Conservation (phyloP, 768 basidiomycete species). For the Inosperma sp. region DNA sequence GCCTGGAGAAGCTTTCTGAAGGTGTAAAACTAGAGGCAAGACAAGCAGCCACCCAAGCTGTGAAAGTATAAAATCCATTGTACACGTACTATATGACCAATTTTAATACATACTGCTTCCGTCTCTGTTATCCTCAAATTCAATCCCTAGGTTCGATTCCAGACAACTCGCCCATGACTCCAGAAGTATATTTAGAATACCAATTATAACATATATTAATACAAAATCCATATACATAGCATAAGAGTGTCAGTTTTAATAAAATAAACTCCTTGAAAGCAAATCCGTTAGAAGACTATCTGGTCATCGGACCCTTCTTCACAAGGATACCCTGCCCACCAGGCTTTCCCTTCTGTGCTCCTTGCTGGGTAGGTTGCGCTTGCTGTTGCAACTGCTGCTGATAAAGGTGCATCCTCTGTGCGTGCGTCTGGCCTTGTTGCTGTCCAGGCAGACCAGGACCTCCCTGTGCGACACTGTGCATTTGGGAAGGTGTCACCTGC, state of each 20-base stretch:
- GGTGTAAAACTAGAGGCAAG: slow-evolving; percentile 21
- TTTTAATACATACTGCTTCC: no score
- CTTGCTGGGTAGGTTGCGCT: neutral
- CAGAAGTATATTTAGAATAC: no score
- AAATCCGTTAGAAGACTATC: neutral
- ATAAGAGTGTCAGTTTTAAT: neutral
- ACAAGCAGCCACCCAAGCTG: slow-evolving; percentile 8
- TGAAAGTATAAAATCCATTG: no score
- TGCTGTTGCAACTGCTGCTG: neutral
- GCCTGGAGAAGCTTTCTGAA: slow-evolving; percentile 24
- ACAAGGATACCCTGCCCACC: neutral
- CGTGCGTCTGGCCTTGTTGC: slow-evolving; percentile 9
- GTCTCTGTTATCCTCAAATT: no score
- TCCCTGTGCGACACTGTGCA: no score
- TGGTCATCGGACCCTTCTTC: neutral
- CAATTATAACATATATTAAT: no score
- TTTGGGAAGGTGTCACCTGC: slow-evolving; percentile 10
- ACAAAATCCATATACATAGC: neutral
- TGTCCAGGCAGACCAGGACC: neutral
- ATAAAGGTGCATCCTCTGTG: neutral
- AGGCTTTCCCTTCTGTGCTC: neutral
- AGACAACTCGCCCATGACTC: no score
- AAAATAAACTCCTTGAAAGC: neutral
- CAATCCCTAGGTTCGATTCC: no score
- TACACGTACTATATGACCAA: no score